Evolutionary conservation across 257 asterid species (phyloP), one percentile per base, ranked within the genome.

Genomic region (Lycium ferocissimum): DNA sequence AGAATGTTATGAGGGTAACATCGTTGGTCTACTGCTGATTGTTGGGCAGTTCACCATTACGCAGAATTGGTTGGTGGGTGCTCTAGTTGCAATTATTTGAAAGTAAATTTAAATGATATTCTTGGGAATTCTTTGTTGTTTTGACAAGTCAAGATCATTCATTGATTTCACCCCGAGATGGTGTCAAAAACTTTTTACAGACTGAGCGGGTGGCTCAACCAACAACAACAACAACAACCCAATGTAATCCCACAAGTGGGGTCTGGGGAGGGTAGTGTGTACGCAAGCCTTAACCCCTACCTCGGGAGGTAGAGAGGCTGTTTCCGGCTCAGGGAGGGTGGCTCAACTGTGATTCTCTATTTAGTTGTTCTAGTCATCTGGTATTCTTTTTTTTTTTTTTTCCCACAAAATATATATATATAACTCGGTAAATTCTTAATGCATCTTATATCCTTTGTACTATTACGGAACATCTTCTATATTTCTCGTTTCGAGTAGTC

Each of bases 101-200:
- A 43, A 73, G 38, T 26, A n/a, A 73, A 73, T 45, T 73, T n/a
- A 45, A 5, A 45, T 73, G 54, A 45, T 72, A n/a, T n/a, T 45
- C 59, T 45, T 73, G 40, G 80, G 80, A 20, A 10, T 73, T 45
- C 40, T 47, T 45, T 43, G 18, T 73, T 73, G 59, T 45, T 73
- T 73, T 45, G 80, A 73, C 12, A 45, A 72, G 38, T 72, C 80
- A 43, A 72, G 38, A n/a, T 73, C 80, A 73, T 11, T 73, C 11
- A 45, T 45, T 45, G 59, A 73, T 20, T 7, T 73, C 18, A 12
- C 59, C 22, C 80, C 18, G 9, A 73, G 58, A 45, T 45, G 80
- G 59, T 73, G 80, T 72, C 80, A 72, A 73, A 66, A 45, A 73
- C 80, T 73, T n/a, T 45, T n/a, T 47, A 73, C 80, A n/a, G 38